Evolutionary conservation across 2,329 filamentous ascomycete genomes (phyloP).

Genomic region (Escovopsis sp.): DNA sequence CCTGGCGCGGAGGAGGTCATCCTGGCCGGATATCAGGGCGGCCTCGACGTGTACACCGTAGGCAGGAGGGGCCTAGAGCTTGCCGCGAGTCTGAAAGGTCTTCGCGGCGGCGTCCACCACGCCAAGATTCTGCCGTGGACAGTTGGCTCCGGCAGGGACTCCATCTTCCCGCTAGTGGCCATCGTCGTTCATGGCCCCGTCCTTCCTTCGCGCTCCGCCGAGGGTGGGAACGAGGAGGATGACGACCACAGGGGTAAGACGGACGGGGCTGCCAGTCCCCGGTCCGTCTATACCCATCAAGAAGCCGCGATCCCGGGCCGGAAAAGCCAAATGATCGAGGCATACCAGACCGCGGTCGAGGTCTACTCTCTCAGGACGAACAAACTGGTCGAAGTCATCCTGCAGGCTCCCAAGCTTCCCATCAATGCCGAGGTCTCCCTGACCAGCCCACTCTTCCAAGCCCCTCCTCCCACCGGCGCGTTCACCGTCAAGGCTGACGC

Average conservation of each 20-base stretch:
- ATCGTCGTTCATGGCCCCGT: slow-evolving; percentile 68
- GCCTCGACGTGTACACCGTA: slow-evolving; percentile 59
- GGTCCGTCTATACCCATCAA: slow-evolving; percentile 24
- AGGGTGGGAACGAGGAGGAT: slow-evolving; percentile 21
- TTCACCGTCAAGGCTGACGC: slow-evolving; percentile 59
- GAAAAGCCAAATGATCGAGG: slow-evolving; percentile 28
- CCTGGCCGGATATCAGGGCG: slow-evolving; percentile 66
- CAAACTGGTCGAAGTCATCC: slow-evolving; percentile 54
- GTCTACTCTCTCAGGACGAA: slow-evolving; percentile 74
- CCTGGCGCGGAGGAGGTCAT: slow-evolving; percentile 46
- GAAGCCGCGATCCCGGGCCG: slow-evolving; percentile 16
- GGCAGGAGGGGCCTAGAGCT: slow-evolving; percentile 56
- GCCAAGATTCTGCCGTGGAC: slow-evolving; percentile 72
- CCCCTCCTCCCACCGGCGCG: slow-evolving; percentile 55
- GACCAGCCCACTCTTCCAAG: slow-evolving; percentile 47
- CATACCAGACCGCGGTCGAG: slow-evolving; percentile 78
- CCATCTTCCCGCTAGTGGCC: slow-evolving; percentile 57
- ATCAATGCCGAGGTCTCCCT: slow-evolving; percentile 39
- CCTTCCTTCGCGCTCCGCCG: slow-evolving; percentile 26
- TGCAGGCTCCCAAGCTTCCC: slow-evolving; percentile 50
- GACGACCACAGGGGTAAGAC: slow-evolving; percentile 24
- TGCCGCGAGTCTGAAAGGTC: slow-evolving; percentile 55
- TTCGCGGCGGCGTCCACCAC: slow-evolving; percentile 64
- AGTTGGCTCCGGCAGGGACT: slow-evolving; percentile 33
- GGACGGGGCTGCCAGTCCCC: slow-evolving; percentile 27